A percentile compares a stretch with the other conserved stretches of the same genome.
These are phyloP conservation scores for Digitaria exilis DNA, from an alignment of 202 grass and related monocot species.

Conservation along the genomic window DNA sequence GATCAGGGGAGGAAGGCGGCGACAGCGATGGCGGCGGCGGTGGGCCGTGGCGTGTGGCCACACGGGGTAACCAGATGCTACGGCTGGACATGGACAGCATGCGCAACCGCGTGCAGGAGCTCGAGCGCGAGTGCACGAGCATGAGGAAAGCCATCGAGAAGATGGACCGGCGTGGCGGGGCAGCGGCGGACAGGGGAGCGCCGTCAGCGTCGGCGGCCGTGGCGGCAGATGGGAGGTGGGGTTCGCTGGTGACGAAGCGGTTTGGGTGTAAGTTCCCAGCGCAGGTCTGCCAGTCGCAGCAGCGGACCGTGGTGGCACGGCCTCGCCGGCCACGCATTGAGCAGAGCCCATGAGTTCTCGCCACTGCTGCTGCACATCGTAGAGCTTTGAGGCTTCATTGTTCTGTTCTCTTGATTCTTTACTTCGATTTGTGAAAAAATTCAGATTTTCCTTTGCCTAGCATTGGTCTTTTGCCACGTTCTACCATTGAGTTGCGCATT, in stretches of 20 bases:
- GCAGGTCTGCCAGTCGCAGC: conserved; percentile 90
- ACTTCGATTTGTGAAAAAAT: conserved; percentile 53
- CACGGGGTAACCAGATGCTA: conserved; percentile 85
- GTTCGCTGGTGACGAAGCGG: conserved; percentile 56
- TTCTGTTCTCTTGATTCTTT: conserved; percentile 64
- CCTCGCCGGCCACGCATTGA: conserved; percentile 64
- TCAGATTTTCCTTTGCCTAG: neutral
- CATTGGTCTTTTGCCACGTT: conserved; percentile 21
- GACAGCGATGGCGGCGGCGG: conserved; percentile 38
- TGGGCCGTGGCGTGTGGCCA: conserved; percentile 55
- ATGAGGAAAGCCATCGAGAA: conserved; percentile 87
- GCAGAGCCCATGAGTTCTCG: conserved; percentile 58
- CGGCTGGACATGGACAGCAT: conserved; percentile 98
- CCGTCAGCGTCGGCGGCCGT: neutral
- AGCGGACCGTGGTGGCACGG: conserved; percentile 70
- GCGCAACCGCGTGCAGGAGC: conserved; percentile 84
- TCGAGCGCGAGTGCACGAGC: conserved; percentile 84
- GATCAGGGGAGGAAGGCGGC: conserved; percentile 49
- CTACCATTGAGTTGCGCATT: conserved; percentile 1
- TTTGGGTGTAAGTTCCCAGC: conserved; percentile 92
- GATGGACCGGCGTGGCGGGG: conserved; percentile 60
- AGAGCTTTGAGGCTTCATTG: conserved; percentile 25
- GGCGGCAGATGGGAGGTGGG: conserved; percentile 52
- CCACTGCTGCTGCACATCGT: conserved; percentile 23
- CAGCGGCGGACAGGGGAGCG: conserved; percentile 21